Percentiles rank a stretch among this genome's conserved stretches.
Conservation (phyloP, 176 grass and related monocot genomes). For the Dendrocalamus sinicus region DNA sequence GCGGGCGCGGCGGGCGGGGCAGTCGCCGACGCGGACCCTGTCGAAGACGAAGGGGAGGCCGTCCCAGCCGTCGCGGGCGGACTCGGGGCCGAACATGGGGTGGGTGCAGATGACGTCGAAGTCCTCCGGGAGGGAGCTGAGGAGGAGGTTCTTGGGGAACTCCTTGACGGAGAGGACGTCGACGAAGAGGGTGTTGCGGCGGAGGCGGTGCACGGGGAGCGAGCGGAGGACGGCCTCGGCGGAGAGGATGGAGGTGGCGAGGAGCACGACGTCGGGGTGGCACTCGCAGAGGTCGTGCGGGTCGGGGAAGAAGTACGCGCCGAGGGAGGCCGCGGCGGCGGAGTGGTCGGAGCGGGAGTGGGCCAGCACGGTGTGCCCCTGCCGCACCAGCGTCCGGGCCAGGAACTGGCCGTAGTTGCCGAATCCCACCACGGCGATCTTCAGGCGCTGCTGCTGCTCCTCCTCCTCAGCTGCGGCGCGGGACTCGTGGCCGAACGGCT, state of each 20-base stretch:
- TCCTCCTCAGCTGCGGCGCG: slow-evolving; percentile 48
- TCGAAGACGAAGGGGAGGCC: slow-evolving; percentile 89
- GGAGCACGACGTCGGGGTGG: slow-evolving; percentile 83
- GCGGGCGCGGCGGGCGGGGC: slow-evolving; percentile 54
- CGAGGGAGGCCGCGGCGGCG: slow-evolving; percentile 55
- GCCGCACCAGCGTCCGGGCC: slow-evolving; percentile 56
- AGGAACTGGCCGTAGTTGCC: slow-evolving; percentile 87
- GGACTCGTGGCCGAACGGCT: slow-evolving; percentile 70
- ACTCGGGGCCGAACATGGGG: slow-evolving; percentile 95
- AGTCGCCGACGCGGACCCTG: slow-evolving; percentile 65
- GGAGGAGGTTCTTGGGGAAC: slow-evolving; percentile 84
- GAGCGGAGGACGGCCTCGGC: no score
- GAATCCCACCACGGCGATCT: slow-evolving; percentile 86
- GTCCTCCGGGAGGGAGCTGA: slow-evolving; percentile 57
- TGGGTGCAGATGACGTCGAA: slow-evolving; percentile 92
- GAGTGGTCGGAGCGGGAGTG: slow-evolving; percentile 85
- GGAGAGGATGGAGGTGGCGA: not conserved
- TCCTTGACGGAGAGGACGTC: slow-evolving; percentile 97
- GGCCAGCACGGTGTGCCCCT: slow-evolving; percentile 75
- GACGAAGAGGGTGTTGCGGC: slow-evolving; percentile 61
- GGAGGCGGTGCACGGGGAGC: no score
- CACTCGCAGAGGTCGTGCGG: slow-evolving; percentile 88
- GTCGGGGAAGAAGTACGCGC: slow-evolving; percentile 62
- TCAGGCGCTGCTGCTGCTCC: slow-evolving; percentile 53
- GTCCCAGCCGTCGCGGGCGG: slow-evolving; percentile 74